phyloP scores from a whole-genome alignment of 2,329 filamentous ascomycete genomes.

The Chaetomiaceae sp. region DNA sequence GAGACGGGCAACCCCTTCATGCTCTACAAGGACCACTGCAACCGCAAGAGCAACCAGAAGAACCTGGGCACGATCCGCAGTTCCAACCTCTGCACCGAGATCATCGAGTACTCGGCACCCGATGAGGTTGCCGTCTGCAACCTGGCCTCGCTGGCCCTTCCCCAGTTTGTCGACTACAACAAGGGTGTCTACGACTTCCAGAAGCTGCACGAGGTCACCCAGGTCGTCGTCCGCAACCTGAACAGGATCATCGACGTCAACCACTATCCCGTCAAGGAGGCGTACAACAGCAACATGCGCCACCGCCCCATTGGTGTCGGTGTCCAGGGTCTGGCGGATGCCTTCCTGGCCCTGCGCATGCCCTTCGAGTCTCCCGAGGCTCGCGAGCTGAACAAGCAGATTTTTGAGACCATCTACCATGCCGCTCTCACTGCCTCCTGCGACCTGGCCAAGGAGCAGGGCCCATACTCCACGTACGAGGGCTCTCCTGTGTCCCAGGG shows the following conservation, averaged over 20 bases:
- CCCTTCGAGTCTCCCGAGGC: constrained; percentile 97
- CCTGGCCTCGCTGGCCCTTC: constrained; percentile 87
- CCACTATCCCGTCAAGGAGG: constrained; percentile 95
- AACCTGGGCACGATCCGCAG: constrained; percentile 97
- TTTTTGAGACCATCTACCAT: constrained; percentile 99
- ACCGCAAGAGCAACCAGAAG: constrained; percentile 99
- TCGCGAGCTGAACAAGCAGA: constrained; percentile 90
- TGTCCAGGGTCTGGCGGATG: constrained; percentile 96
- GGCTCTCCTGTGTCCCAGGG: constrained; percentile 93
- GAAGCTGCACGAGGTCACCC: constrained; percentile 90
- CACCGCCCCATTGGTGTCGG: constrained; percentile 94
- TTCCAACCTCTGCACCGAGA: constrained; percentile 98
- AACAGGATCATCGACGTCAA: constrained; percentile 99
- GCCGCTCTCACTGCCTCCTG: constrained; percentile 85
- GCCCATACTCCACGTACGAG: constrained; percentile 84
- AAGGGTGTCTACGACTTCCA: constrained; percentile 88
- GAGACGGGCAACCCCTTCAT: constrained; percentile 99
- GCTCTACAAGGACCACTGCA: constrained; percentile 98
- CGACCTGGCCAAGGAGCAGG: constrained; percentile 77
- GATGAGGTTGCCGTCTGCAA: constrained; percentile 99
- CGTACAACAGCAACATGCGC: constrained; percentile 92
- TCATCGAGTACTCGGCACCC: constrained; percentile 93
- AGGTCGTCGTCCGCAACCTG: constrained; percentile 89
- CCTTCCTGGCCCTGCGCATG: constrained; percentile 93
- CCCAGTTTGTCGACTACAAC: constrained; percentile 83